Evolutionary conservation across 169 alveolate species (phyloP).

Genomic region (Plasmodium inui): DNA sequence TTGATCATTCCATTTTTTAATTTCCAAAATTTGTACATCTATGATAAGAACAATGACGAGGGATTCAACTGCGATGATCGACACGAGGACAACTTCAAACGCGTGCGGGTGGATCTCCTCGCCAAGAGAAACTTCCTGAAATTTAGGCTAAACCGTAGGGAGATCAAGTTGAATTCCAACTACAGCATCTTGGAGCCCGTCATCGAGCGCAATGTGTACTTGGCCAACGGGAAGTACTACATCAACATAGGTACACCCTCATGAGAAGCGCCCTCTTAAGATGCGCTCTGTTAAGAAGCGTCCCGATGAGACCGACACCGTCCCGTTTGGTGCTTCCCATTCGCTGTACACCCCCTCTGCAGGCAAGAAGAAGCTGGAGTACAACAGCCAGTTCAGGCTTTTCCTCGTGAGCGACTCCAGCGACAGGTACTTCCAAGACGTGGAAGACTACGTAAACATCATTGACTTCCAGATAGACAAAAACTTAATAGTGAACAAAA

Average conservation of each 20-base stretch:
- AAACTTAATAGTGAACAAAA: constrained; percentile 36
- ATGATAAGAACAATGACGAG: constrained; percentile 49
- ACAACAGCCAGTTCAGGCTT: constrained; percentile 51
- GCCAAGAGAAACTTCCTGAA: constrained; percentile 30
- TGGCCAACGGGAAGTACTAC: constrained; percentile 64
- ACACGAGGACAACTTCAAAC: constrained; percentile 23
- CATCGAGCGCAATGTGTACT: constrained; percentile 35
- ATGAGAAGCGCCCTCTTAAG: no score
- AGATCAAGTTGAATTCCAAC: constrained; percentile 43
- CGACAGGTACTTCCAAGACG: constrained; percentile 62
- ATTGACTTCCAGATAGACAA: constrained; percentile 69
- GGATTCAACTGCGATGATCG: constrained; percentile 16
- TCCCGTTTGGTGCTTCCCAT: not conserved
- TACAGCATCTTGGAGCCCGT: constrained; percentile 45
- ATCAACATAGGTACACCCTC: constrained; percentile 30
- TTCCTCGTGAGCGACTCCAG: constrained; percentile 58
- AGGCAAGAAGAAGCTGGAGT: constrained; percentile 63
- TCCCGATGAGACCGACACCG: no score
- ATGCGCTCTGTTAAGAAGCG: not conserved
- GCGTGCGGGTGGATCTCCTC: not conserved
- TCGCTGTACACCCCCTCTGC: not conserved
- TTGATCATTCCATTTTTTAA: constrained; percentile 51
- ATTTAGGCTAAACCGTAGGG: not conserved
- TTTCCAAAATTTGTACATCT: constrained; percentile 70
- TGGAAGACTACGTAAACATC: constrained; percentile 60